phyloP scores from a whole-genome alignment of 768 basidiomycete genomes.

The Phanerochaete sordida region DNA sequence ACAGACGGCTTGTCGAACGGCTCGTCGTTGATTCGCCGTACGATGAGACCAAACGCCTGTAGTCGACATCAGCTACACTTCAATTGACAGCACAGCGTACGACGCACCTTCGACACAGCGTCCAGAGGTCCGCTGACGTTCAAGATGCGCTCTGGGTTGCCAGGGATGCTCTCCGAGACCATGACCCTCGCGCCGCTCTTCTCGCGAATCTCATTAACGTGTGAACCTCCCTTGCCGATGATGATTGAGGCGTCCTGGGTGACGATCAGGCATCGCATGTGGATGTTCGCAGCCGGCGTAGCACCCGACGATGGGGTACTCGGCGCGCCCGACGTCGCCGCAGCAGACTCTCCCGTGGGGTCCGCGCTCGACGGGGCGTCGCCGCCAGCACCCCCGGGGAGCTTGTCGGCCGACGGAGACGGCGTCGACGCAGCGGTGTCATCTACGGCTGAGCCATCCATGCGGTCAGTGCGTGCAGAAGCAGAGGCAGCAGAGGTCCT shows the following conservation, averaged over 20 bases:
- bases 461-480: constrained; percentile 52
- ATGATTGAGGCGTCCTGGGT: constrained; percentile 99
- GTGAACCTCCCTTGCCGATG: constrained; percentile 92
- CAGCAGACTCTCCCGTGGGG: constrained; percentile 35
- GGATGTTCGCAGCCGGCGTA: constrained; percentile 75
- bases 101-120: constrained; percentile 91
- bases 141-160: constrained; percentile 98
- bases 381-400: constrained; percentile 34
- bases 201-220: constrained; percentile 98
- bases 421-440: constrained; percentile 54
- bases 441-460: constrained; percentile 46
- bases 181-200: constrained; percentile 95
- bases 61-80: not conserved
- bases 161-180: constrained; percentile 97
- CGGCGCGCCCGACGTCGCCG: constrained; percentile 48
- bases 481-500: constrained; percentile 37
- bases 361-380: constrained; percentile 28
- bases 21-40: constrained; percentile 98
- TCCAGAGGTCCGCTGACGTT: constrained; percentile 96
- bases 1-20: constrained; percentile 98
- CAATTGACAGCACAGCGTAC: not conserved
- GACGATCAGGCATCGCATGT: constrained; percentile 98
- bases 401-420: constrained; percentile 44
- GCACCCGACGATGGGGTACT: constrained; percentile 44
- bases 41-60: constrained; percentile 97